Conservation (phyloP, 108 stramenopile genomes). For the Cyclostephanos tholiformis region DNA sequence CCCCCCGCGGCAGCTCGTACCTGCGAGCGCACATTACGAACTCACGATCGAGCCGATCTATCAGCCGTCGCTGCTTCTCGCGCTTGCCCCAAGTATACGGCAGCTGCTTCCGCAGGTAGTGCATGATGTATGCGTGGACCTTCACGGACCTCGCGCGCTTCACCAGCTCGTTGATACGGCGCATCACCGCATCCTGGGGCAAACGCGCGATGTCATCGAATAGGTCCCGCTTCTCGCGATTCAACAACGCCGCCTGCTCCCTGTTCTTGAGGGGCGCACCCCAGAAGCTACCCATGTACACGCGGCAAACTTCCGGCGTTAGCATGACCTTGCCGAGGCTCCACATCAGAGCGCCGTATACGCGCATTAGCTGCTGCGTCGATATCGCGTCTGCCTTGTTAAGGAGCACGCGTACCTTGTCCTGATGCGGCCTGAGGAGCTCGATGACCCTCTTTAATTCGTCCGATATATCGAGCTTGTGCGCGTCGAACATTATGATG, state of each 20-base stretch:
- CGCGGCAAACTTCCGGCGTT: constrained; percentile 98
- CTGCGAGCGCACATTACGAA: constrained; percentile 86
- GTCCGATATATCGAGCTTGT: constrained; percentile 89
- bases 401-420: constrained; percentile 81
- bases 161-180: constrained; percentile 98
- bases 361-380: constrained; percentile 86
- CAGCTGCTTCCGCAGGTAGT: constrained; percentile 96
- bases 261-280: constrained; percentile 83
- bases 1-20: constrained; percentile 88
- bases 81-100: constrained; percentile 94
- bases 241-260: constrained; percentile 83
- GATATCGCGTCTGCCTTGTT: constrained; percentile 89
- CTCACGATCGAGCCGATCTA: constrained; percentile 91
- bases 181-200: constrained; percentile 96
- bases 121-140: constrained; percentile 98
- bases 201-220: constrained; percentile 91
- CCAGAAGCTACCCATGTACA: constrained; percentile 98
- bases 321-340: constrained; percentile 94
- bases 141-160: constrained; percentile 97
- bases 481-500: constrained; percentile 95
- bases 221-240: constrained; percentile 91
- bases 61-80: constrained; percentile 92
- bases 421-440: constrained; percentile 66
- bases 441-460: constrained; percentile 86
- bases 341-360: constrained; percentile 95